A percentile compares a stretch with the other conserved stretches of the same genome.
These are phyloP conservation scores for Agaricus blazei DNA, from an alignment of 768 basidiomycete species.

Conservation along the genomic window DNA sequence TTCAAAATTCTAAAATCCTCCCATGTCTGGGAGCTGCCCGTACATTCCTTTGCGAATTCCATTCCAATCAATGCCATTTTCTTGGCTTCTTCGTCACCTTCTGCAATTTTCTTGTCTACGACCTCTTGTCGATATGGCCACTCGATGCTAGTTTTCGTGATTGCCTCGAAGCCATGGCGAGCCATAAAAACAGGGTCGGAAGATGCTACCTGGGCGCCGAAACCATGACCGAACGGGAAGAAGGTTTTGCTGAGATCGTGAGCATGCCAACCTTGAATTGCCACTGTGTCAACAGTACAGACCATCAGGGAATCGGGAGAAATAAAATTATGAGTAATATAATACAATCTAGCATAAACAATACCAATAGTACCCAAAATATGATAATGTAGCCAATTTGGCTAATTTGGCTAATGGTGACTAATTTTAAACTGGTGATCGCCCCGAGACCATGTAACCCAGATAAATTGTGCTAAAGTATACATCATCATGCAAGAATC, in stretches of 20 bases:
- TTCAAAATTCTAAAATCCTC: conserved; percentile 63
- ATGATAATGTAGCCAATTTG: too few relatives aligned
- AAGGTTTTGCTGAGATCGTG: conserved; percentile 63
- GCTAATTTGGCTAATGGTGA: too few relatives aligned
- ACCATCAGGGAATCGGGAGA: conserved; percentile 30
- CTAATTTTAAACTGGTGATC: too few relatives aligned
- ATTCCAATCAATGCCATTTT: conserved; percentile 42
- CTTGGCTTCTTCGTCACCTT: conserved; percentile 43
- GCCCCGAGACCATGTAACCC: too few relatives aligned
- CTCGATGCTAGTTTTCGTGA: conserved; percentile 29
- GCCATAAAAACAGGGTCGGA: conserved; percentile 81
- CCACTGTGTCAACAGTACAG: conserved; percentile 65
- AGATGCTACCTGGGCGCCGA: conserved; percentile 62
- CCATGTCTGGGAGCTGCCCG: conserved; percentile 56
- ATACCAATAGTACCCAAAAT: too few relatives aligned
- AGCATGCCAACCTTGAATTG: conserved; percentile 64
- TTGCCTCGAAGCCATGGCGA: conserved; percentile 40
- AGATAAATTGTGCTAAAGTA: too few relatives aligned
- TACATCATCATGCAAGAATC: too few relatives aligned
- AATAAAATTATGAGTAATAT: too few relatives aligned
- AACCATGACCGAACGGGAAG: conserved; percentile 61
- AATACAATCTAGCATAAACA: too few relatives aligned
- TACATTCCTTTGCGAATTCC: conserved; percentile 60
- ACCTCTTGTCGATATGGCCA: conserved; percentile 59
- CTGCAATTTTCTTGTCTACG: conserved; percentile 32